Percentiles rank a stretch among this genome's conserved stretches.
Evolutionary conservation across 2,329 filamentous ascomycete genomes (phyloP).

Genomic region (Thermochaetoides dissita): DNA sequence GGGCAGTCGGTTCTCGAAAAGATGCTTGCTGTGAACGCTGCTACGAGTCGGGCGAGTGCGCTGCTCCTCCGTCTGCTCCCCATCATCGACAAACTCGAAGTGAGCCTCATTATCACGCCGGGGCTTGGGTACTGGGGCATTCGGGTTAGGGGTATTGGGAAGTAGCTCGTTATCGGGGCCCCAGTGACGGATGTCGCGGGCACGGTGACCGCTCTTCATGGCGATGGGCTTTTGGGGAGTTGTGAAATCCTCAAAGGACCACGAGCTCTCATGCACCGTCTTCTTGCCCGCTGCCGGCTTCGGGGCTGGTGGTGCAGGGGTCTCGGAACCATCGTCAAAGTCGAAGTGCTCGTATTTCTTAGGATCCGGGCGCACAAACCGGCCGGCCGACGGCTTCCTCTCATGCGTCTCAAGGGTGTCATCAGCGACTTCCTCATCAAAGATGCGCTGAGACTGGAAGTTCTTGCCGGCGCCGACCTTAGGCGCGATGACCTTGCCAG

Average conservation of each 20-base stretch:
- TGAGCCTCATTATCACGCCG: conserved; percentile 71
- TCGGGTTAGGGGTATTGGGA: conserved; percentile 42
- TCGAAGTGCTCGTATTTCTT: conserved; percentile 80
- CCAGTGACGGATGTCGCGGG: conserved; percentile 66
- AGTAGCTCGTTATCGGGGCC: conserved; percentile 54
- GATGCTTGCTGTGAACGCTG: conserved; percentile 44
- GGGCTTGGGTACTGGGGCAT: conserved; percentile 47
- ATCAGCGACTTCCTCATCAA: conserved; percentile 38
- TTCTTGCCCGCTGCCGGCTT: conserved; percentile 22
- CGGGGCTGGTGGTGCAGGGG: conserved; percentile 23
- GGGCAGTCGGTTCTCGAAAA: conserved; percentile 69
- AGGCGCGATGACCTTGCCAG: conserved; percentile 31
- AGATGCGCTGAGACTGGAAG: conserved; percentile 48
- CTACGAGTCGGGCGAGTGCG: conserved; percentile 35
- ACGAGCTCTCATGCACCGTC: conserved; percentile 58
- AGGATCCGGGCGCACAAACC: conserved; percentile 50
- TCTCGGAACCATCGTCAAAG: conserved; percentile 50
- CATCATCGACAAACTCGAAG: conserved; percentile 72
- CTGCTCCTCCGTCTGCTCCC: conserved; percentile 34
- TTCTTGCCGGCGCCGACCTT: conserved; percentile 47
- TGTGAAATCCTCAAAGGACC: conserved; percentile 77
- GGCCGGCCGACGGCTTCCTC: conserved; percentile 25
- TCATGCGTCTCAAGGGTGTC: conserved; percentile 25
- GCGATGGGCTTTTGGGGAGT: conserved; percentile 63
- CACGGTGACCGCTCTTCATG: conserved; percentile 44